Evolutionary conservation across 2,329 filamentous ascomycete genomes (phyloP), one percentile per base, ranked within the genome.

Genomic region (Alternaria longipes): DNA sequence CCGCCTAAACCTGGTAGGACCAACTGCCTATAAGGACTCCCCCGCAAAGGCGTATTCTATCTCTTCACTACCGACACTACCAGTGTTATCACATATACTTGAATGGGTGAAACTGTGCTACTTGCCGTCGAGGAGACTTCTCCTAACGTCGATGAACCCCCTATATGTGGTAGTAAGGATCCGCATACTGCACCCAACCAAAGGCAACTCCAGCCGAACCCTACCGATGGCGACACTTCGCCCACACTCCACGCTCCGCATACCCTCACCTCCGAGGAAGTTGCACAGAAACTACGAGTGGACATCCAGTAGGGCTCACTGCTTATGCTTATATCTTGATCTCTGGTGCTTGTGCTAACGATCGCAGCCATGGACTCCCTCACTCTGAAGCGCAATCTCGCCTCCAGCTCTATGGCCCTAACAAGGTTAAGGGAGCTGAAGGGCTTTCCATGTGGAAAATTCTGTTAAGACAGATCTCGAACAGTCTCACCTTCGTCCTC

Each of bases 391-490:
- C 89, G 65, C 84, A 85, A 78, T 83, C 83, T 81, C 90, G 90
- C 77, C 84, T 92, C 73, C 80, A 81, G 78, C 83, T 84, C 75
- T 83, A 91, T 85, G 90, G 90, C 69, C 84, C 86, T 70, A 93
- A 93, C 82, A 85, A 85, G 76, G 86, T 92, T 82, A 87, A 90
- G 80, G 87, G 87, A 80, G 87, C 89, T 83, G 87, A 89, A 81
- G 87, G 89, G 79, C 81, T 90, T 81, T 91, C 90, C 79, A 74
- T 90, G 79, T 91, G 89, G 87, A 87, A 90, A 81, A 91, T 92
- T 81, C 85, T 92, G 81, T 79, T 92, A 80, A 90, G 89, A 75
- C 90, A 92, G 82, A 86, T 92, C 70, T 91, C 90, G 67, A 92
- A 92, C 81, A 91, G 89, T 81, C 82, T 92, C 80, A 92, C 90